Percentiles rank a stretch among this genome's conserved stretches.
Evolutionary conservation across 169 alveolate genomes (phyloP).

Genomic region (Eimeria maxima): DNA sequence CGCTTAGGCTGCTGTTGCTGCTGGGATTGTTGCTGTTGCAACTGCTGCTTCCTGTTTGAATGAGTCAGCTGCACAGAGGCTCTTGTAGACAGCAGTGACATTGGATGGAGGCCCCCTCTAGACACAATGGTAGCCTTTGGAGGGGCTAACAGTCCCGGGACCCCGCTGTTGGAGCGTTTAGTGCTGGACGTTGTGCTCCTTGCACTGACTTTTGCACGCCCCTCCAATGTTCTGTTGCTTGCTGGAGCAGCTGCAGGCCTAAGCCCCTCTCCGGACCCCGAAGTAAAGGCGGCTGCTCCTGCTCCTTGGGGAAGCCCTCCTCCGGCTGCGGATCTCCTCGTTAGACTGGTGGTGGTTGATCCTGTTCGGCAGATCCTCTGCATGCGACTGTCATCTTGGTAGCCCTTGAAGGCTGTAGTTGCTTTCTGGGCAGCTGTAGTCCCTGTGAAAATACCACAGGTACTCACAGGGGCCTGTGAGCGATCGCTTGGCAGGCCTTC

Average conservation of each 20-base stretch:
- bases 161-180: not conserved
- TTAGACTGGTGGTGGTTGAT: not conserved
- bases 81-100: not conserved
- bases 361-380: not conserved
- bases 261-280: not conserved
- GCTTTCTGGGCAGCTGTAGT: not conserved
- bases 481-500: not conserved
- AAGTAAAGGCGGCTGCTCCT: not conserved
- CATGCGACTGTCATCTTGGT: slow-evolving; percentile 21
- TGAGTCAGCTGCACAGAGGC: not conserved
- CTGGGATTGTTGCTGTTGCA: not conserved
- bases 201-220: not conserved
- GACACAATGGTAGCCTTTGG: not conserved
- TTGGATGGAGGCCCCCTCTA: slow-evolving; percentile 3
- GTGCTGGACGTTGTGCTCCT: not conserved
- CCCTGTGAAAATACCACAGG: not conserved
- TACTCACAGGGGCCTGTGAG: not conserved
- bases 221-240: not conserved
- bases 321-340: not conserved
- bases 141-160: not conserved
- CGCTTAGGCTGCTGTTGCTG: slow-evolving; percentile 5
- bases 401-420: not conserved
- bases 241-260: not conserved
- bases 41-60: not conserved
- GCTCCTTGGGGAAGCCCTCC: slow-evolving; percentile 8